Evolutionary conservation across 2,329 filamentous ascomycete genomes (phyloP).

Genomic region (Neonectria coccinea): DNA sequence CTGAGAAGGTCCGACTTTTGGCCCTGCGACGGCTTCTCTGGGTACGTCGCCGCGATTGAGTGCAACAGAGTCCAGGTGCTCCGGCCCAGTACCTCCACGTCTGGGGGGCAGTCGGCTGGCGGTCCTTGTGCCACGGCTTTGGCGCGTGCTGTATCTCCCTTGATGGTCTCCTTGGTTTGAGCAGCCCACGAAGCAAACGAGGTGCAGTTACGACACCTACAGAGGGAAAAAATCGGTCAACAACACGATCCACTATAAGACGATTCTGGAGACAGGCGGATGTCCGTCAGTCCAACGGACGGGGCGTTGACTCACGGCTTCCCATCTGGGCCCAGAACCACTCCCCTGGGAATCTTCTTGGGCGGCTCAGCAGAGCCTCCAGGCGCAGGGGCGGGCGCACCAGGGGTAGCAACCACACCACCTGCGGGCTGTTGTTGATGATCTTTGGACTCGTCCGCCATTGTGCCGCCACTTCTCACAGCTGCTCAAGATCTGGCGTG

Average conservation of each 20-base stretch:
- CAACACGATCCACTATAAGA: slow-evolving; percentile 22
- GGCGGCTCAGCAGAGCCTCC: slow-evolving; percentile 51
- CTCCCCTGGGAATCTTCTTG: slow-evolving; percentile 74
- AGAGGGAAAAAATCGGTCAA: slow-evolving; percentile 31
- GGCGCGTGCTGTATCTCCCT: slow-evolving; percentile 48
- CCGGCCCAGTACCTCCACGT: slow-evolving; percentile 88
- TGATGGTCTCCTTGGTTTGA: slow-evolving; percentile 60
- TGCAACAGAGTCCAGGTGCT: slow-evolving; percentile 95
- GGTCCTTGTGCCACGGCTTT: slow-evolving; percentile 52
- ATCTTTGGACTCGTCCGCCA: slow-evolving; percentile 46
- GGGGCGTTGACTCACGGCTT: slow-evolving; percentile 75
- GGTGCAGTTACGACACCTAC: slow-evolving; percentile 51
- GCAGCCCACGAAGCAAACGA: slow-evolving; percentile 62
- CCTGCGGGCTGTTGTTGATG: slow-evolving; percentile 39
- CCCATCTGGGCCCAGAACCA: slow-evolving; percentile 82
- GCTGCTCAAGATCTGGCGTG: slow-evolving; percentile 28
- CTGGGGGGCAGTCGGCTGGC: slow-evolving; percentile 83
- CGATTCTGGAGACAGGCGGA: slow-evolving; percentile 18
- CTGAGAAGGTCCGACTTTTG: slow-evolving; percentile 81
- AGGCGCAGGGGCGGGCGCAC: slow-evolving; percentile 35
- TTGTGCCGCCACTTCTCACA: slow-evolving; percentile 33
- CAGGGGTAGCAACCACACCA: slow-evolving; percentile 35
- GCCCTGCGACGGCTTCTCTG: slow-evolving; percentile 71
- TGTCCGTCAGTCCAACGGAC: slow-evolving; percentile 1
- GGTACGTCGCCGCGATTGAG: slow-evolving; percentile 89